Base-by-base conservation (phyloP, 257 asterid genomes). In the Ballota nigra region DNA sequence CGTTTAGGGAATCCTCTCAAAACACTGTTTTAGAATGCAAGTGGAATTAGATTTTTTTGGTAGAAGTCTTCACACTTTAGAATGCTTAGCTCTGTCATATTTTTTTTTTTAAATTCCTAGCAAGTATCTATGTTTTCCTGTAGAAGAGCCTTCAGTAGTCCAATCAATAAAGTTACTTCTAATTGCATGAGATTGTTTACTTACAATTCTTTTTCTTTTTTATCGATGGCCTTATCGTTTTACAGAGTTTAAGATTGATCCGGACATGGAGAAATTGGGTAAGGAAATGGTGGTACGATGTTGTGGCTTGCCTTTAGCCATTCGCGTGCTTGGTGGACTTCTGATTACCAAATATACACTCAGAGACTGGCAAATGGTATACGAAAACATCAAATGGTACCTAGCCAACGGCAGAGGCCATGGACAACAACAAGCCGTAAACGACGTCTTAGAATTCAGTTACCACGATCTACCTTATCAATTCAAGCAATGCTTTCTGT, bases 401-500 rank as follows among this genome's bases (percentile, higher is more conserved):
- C 52, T 80, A 56, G 74, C 84, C 29, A 63, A 31, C 57, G 79
- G 81, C 70, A 49, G 68, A 68, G 74, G 81, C 18, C 73, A 43
- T n/a, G n/a, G n/a, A 28, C 66, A 72, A 26, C 75, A 80, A 66
- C 66, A 45, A 58, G 73, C 76, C 2, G 81, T 76, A 2, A 72
- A 55, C 0, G 71, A 76, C n/a, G 84, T 80, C 33, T 57, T 80
- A 20, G 78, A 72, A 51, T 69, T 80, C 74, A 80, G 81, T 57
- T 80, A 80, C 70, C 74, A 68, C 6, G 81, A 80, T 68, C 71
- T 80, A 2, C 81, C 84, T 1, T 72, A 68, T 69, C 73, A 69
- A 38, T 76, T 76, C 79, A 80, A 80, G 68, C 84, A 80, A 63
- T 76, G 81, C 68, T 76, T 80, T 63, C 84, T 80, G 13, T 76